phyloP scores from a whole-genome alignment of 108 stramenopile genomes.

The Fistulifera pelliculosa region DNA sequence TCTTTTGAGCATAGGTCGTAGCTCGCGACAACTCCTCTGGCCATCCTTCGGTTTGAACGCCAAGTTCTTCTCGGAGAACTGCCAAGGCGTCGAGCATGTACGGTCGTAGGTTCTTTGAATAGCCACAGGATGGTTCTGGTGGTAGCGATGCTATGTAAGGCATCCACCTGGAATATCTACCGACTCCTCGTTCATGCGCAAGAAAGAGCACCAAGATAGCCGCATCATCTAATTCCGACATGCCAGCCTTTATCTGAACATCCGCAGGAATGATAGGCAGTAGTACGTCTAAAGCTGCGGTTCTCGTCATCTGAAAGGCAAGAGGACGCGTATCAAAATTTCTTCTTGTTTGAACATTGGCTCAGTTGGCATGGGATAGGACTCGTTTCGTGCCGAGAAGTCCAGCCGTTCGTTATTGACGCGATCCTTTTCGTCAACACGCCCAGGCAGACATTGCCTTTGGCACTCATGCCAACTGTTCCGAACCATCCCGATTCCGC shows the following conservation, averaged over 20 bases:
- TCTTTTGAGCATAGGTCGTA: slow-evolving; percentile 39
- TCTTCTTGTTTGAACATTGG: slow-evolving; percentile 38
- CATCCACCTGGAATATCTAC: slow-evolving; percentile 44
- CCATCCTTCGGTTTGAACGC: slow-evolving; percentile 68
- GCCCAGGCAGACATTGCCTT: slow-evolving; percentile 51
- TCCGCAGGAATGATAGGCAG: slow-evolving; percentile 39
- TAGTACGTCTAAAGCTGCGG: slow-evolving; percentile 51
- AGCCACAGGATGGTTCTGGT: slow-evolving; percentile 63
- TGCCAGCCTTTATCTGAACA: slow-evolving; percentile 20
- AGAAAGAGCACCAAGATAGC: slow-evolving; percentile 50
- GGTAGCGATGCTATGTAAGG: slow-evolving; percentile 81
- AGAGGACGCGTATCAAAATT: slow-evolving; percentile 64
- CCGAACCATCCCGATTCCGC: slow-evolving; percentile 73
- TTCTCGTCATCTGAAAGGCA: slow-evolving; percentile 69
- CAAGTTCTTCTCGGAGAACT: slow-evolving; percentile 55
- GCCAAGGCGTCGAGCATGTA: slow-evolving; percentile 58
- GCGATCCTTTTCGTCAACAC: slow-evolving; percentile 28
- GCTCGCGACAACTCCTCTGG: slow-evolving; percentile 62
- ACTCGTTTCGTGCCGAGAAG: background rate
- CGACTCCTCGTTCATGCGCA: slow-evolving; percentile 65
- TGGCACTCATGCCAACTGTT: slow-evolving; percentile 60
- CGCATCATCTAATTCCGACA: slow-evolving; percentile 66
- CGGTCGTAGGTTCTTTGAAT: slow-evolving; percentile 37
- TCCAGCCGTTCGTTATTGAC: background rate
- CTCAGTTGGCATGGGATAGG: background rate